phyloP scores from a whole-genome alignment of 441 rosid species.

The Euphorbia celastroides region DNA sequence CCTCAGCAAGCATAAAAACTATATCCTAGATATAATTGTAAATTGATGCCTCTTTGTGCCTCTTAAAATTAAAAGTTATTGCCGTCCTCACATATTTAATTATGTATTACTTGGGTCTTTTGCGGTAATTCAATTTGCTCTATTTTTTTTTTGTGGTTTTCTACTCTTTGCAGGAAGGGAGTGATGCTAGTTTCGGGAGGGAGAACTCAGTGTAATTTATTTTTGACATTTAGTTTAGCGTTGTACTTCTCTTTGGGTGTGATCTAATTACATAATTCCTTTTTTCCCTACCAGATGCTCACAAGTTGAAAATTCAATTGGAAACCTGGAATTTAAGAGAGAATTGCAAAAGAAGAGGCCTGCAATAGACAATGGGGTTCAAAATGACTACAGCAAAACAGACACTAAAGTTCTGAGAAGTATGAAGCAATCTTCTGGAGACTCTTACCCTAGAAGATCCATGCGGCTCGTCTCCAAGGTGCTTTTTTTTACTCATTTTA shows the following conservation, averaged over 20 bases:
- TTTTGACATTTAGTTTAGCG: slow-evolving; percentile 21
- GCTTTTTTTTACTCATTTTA: too few relatives aligned
- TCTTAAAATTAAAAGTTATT: neutral
- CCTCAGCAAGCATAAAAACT: slow-evolving; percentile 1
- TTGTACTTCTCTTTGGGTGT: slow-evolving; percentile 16
- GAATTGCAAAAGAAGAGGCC: slow-evolving; percentile 33
- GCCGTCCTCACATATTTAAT: neutral
- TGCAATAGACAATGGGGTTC: slow-evolving; percentile 21
- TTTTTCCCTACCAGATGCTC: slow-evolving; percentile 40
- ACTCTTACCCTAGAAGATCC: slow-evolving; percentile 46
- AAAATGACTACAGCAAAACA: slow-evolving; percentile 18
- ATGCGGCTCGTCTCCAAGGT: slow-evolving; percentile 57
- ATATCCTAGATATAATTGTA: neutral
- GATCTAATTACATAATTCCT: slow-evolving; percentile 21
- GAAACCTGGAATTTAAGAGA: slow-evolving; percentile 25
- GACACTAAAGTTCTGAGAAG: slow-evolving; percentile 34
- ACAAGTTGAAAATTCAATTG: slow-evolving; percentile 25
- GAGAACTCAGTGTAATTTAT: slow-evolving; percentile 54
- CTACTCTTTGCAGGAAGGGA: slow-evolving; percentile 53
- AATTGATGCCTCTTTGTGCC: neutral
- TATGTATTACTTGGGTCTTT: neutral
- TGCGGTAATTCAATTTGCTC: neutral
- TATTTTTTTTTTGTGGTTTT: slow-evolving; percentile 15
- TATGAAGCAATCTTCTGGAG: slow-evolving; percentile 24
- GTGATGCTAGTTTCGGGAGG: slow-evolving; percentile 40